phyloP scores from a whole-genome alignment of 495 filamentous ascomycete species.

The Aspergillus ellipticus region DNA sequence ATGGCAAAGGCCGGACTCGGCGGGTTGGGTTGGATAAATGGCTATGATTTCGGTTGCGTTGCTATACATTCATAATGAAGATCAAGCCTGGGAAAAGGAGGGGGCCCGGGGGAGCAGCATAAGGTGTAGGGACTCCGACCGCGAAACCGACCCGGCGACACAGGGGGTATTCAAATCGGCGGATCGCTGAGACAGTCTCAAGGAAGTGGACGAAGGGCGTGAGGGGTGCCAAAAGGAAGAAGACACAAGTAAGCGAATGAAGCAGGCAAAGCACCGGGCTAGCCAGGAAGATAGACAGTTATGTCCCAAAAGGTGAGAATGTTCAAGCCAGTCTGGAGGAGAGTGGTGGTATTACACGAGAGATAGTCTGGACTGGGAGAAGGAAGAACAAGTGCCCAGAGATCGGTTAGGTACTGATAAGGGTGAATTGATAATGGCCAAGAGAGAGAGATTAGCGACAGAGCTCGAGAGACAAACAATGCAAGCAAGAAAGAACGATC shows the following conservation, averaged over 20 bases:
- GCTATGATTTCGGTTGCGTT: background rate
- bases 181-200: background rate
- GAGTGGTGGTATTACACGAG: background rate
- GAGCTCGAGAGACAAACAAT: background rate
- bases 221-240: background rate
- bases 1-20: background rate
- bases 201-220: background rate
- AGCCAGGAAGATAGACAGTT: background rate
- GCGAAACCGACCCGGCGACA: background rate
- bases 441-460: background rate
- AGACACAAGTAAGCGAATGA: background rate
- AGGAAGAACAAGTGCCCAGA: background rate
- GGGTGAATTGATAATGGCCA: background rate
- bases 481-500: slow-evolving; percentile 3
- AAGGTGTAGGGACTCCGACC: background rate
- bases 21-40: background rate
- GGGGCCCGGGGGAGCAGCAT: slow-evolving; percentile 7
- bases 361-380: background rate
- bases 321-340: background rate
- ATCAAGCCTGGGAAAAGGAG: background rate
- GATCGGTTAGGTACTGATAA: background rate
- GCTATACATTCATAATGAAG: slow-evolving; percentile 11
- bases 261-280: background rate
- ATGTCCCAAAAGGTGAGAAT: background rate
- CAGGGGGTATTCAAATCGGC: background rate